These are phyloP conservation scores for Brassica nigra DNA, from an alignment of 345 rosid genomes.

Conservation along the genomic window DNA sequence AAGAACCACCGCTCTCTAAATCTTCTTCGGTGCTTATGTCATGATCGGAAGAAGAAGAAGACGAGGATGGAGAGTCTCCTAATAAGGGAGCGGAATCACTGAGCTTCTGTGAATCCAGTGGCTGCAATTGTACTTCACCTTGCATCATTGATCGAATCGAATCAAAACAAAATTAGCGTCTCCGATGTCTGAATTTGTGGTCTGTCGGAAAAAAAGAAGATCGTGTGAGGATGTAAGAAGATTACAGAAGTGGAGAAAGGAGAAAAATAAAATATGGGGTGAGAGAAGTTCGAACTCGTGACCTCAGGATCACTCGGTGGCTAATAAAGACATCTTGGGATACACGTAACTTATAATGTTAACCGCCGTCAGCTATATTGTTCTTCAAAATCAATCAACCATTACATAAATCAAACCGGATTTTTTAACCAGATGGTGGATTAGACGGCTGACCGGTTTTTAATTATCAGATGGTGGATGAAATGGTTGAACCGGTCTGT, in stretches of 20 bases:
- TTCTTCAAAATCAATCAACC: neutral
- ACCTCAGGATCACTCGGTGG: conserved; percentile 85
- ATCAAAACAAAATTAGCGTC: neutral
- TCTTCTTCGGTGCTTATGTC: conserved; percentile 73
- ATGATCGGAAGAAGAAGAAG: conserved; percentile 40
- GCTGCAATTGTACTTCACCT: conserved; percentile 72
- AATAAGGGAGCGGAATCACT: conserved; percentile 81
- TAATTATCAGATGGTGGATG: neutral
- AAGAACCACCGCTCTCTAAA: conserved; percentile 52
- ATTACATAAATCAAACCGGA: neutral
- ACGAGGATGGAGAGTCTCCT: conserved; percentile 35
- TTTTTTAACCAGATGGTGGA: neutral
- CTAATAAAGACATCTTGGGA: conserved; percentile 27
- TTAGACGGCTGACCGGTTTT: neutral
- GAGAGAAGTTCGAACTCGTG: conserved; percentile 95
- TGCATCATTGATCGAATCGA: conserved; percentile 46
- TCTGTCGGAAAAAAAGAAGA: neutral
- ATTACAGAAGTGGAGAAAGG: conserved; percentile 14
- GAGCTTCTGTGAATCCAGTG: conserved; percentile 44
- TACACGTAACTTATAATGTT: neutral
- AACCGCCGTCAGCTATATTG: neutral
- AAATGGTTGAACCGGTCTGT: neutral
- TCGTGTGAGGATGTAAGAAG: conserved; percentile 28
- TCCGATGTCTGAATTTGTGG: neutral
- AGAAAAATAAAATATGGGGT: conserved; percentile 17